Evolutionary conservation across 177 flowering plant species (phyloP).

Genomic region (Telopea speciosissima): DNA sequence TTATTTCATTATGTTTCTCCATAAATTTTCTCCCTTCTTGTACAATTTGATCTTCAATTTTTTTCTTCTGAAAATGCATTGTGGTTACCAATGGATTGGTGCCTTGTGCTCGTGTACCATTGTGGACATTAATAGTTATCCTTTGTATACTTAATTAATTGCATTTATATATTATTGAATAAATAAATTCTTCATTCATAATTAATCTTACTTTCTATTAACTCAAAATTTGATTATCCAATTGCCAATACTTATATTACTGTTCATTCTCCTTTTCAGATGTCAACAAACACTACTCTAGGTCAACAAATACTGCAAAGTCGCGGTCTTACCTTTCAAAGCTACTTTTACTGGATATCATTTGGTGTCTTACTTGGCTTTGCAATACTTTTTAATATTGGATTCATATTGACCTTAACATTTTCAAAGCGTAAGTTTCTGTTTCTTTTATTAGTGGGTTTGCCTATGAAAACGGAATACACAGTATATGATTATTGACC

Average conservation of each 20-base stretch:
- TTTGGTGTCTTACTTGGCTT: constrained; percentile 46
- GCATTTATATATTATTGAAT: too few species aligned
- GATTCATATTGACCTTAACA: constrained; percentile 42
- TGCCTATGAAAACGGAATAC: not conserved
- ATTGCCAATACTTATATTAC: too few species aligned
- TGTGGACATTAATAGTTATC: too few species aligned
- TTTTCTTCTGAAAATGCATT: too few species aligned
- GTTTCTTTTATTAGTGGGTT: not conserved
- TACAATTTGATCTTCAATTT: too few species aligned
- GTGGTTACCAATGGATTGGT: too few species aligned
- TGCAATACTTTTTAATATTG: constrained; percentile 39
- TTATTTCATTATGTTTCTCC: too few species aligned
- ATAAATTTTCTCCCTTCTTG: too few species aligned
- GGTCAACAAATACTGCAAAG: constrained; percentile 37
- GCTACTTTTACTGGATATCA: constrained; percentile 45
- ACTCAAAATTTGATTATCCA: not conserved
- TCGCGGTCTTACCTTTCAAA: constrained; percentile 48
- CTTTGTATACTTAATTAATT: too few species aligned
- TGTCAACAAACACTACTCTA: constrained; percentile 37
- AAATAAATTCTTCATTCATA: too few species aligned
- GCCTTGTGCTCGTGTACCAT: too few species aligned
- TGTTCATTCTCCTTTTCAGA: constrained; percentile 15
- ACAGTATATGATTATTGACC: not conserved
- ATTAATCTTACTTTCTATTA: too few species aligned
- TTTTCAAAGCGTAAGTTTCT: constrained; percentile 44